Percentiles rank a stretch among this genome's conserved stretches.
Evolutionary conservation across 768 basidiomycete species (phyloP).

Genomic region (Mycena albidolilacea): DNA sequence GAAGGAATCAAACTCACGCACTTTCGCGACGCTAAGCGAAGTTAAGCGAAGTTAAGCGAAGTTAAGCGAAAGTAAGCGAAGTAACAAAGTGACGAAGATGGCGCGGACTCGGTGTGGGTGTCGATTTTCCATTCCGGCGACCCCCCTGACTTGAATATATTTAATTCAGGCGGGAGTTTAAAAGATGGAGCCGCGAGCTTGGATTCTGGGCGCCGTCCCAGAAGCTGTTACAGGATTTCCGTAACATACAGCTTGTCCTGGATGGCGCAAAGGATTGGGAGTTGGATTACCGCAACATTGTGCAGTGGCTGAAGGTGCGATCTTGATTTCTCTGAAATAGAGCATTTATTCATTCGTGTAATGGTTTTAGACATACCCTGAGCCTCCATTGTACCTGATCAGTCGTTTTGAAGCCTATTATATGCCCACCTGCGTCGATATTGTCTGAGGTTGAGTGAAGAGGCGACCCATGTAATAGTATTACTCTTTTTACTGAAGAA

Average conservation of each 20-base stretch:
- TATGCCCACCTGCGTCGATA: too few relatives aligned
- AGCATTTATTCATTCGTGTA: background rate
- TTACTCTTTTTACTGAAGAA: too few relatives aligned
- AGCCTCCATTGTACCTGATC: background rate
- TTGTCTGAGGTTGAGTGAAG: too few relatives aligned
- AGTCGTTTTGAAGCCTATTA: background rate
- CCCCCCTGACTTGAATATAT: background rate
- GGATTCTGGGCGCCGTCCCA: background rate
- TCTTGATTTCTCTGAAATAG: background rate
- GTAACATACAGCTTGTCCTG: background rate
- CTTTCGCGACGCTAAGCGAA: too few relatives aligned
- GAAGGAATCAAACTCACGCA: too few relatives aligned
- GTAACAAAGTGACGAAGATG: too few relatives aligned
- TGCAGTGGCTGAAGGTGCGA: background rate
- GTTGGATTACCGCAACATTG: background rate
- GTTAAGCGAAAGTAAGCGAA: too few relatives aligned
- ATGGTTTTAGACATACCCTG: background rate
- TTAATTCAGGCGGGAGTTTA: background rate
- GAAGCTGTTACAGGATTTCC: background rate
- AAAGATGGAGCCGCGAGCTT: background rate
- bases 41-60: too few relatives aligned
- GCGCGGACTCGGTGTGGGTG: too few relatives aligned
- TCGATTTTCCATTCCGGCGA: background rate
- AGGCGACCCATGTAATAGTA: too few relatives aligned
- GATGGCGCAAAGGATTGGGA: background rate